Base-by-base conservation (phyloP, 2,329 filamentous ascomycete species). In the Tolypocladium amazonense region DNA sequence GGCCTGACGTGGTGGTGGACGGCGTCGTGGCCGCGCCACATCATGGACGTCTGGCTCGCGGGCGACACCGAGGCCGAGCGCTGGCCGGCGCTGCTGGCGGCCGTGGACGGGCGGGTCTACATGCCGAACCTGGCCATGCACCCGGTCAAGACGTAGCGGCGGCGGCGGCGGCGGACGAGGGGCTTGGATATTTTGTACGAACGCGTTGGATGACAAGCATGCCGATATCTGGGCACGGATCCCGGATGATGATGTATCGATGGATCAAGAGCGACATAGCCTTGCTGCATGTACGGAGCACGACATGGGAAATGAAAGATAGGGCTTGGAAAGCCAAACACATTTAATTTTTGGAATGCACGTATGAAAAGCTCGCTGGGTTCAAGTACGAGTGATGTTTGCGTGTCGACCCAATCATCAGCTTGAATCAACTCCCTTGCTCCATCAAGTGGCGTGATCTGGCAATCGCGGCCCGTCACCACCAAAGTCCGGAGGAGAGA, bases 111-210 rank as follows among this genome's bases (percentile, higher is more conserved):
- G 5, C 58, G 68, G 59, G 59, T 73, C 2, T 75, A 69, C 52
- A 63, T 65, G 54, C 73, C 74, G 12, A 73, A 73, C 55, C 66
- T 75, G 43, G 63, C 72, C 20, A 63, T 75, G 64, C 74, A 76
- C 65, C 73, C 73, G 23, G 67, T 73, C 58, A 76, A 76, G 67
- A 67, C 60, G 56, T 61, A 52, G 33, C 14, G 14, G 3, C 5
- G 7, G 7, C 45, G 25, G 4, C 25, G 4, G 5, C 4, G 45
- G 14, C 4, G 45, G 3, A 3, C 25, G 25, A 9, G 25, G 23
- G 7, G 23, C 45, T 50, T 50, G 45, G 45, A 50, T 50, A 18
- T 18, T 3, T 8, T 50, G 25, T 14, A 50, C 5, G 8, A 25
- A 30, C 25, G 23, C 14, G 45, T 11, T 50, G 8, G 25, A 30